Percentiles rank a stretch among this genome's conserved stretches.
These are phyloP conservation scores for Termitomyces sp. DNA, from an alignment of 768 basidiomycete genomes.

Conservation along the genomic window DNA sequence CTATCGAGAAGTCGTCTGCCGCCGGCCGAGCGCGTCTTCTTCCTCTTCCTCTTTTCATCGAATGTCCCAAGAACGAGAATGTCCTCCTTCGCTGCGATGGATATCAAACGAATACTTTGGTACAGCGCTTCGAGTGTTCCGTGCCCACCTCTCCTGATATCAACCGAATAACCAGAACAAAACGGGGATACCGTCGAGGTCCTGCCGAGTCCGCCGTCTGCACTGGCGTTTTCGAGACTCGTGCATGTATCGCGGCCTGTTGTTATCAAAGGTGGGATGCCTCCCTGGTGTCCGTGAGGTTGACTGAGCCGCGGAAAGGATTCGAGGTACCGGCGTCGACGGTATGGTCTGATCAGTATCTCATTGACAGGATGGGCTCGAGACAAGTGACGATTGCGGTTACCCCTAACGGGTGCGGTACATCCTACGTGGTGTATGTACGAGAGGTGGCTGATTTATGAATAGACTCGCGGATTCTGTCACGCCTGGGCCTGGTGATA, in stretches of 20 bases:
- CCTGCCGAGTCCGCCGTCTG: constrained; percentile 51
- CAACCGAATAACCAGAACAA: constrained; percentile 37
- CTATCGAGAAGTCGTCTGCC: neutral
- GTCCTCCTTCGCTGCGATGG: constrained; percentile 11
- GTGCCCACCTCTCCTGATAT: neutral
- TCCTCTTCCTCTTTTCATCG: neutral
- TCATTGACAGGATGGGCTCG: constrained; percentile 50
- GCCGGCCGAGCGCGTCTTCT: neutral
- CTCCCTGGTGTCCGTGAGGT: neutral
- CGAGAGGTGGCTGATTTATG: constrained; percentile 6
- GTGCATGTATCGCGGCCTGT: constrained; percentile 69
- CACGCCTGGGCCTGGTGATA: constrained; percentile 43
- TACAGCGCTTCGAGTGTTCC: constrained; percentile 4
- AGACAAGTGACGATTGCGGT: constrained; percentile 64
- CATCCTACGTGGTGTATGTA: constrained; percentile 12
- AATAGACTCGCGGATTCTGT: constrained; percentile 75
- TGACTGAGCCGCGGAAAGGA: constrained; percentile 27
- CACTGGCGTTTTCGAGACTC: constrained; percentile 65
- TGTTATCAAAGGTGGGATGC: constrained; percentile 54
- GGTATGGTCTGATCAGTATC: constrained; percentile 66
- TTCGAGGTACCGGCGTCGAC: constrained; percentile 40
- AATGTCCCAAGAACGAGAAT: neutral
- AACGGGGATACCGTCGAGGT: constrained; percentile 51
- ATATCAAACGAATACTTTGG: constrained; percentile 41
- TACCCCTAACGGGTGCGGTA: constrained; percentile 73